phyloP scores from a whole-genome alignment of 345 rosid genomes.

The Camelina neglecta region DNA sequence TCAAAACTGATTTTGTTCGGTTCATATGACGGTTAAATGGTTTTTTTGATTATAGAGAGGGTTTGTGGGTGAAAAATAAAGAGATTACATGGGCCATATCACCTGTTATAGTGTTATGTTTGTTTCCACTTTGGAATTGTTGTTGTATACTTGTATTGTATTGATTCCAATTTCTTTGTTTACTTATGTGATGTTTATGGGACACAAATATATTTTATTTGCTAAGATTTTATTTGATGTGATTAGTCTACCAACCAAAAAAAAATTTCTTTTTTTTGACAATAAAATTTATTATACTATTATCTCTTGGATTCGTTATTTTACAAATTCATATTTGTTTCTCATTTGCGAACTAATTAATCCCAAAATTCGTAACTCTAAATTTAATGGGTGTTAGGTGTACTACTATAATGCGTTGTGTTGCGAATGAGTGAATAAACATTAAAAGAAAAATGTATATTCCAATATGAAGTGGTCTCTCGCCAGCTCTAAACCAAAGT shows the following conservation, averaged over 20 bases:
- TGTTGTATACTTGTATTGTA: neutral
- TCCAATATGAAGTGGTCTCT: no score
- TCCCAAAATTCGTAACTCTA: no score
- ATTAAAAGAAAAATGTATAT: no score
- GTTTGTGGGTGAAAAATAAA: constrained; percentile 21
- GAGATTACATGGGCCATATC: neutral
- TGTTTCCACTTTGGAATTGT: constrained; percentile 44
- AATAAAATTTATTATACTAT: no score
- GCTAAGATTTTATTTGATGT: constrained; percentile 28
- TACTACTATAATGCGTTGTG: no score
- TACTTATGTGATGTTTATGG: constrained; percentile 23
- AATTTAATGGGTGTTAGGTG: no score
- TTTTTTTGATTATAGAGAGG: neutral
- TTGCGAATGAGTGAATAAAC: no score
- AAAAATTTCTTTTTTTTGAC: no score
- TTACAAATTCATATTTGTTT: no score
- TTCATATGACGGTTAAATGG: constrained; percentile 29
- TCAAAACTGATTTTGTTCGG: constrained; percentile 4
- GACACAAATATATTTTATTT: constrained; percentile 3
- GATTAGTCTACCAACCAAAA: constrained; percentile 2
- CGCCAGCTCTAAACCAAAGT: no score
- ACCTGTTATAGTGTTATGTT: constrained; percentile 29
- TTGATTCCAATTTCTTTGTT: constrained; percentile 37
- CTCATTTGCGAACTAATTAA: no score
- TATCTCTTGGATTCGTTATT: no score